Evolutionary conservation across 345 rosid species (phyloP), one percentile per base, ranked within the genome.

Genomic region (Odontarrhena argentea): DNA sequence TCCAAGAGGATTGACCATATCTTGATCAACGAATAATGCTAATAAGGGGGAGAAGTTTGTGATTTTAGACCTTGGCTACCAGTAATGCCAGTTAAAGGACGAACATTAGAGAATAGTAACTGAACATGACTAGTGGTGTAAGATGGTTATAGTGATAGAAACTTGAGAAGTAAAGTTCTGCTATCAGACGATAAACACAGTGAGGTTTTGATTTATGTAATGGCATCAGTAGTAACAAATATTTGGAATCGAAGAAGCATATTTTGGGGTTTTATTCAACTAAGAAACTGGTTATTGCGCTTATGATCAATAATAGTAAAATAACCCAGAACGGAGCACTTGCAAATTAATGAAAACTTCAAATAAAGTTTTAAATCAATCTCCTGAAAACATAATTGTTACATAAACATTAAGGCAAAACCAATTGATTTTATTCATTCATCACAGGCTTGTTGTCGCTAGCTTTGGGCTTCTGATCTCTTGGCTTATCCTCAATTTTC

Each of bases 391-490:
- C 5, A 53, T 15, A 51, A 43, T 10, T 0, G 35, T 54, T 42
- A 54, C 53, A 66, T 53, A 15, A 38, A 64, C 28, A 52, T 11
- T 4, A 50, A 9, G 41, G 10, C 2, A 62, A 48, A 25, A 6
- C 30, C 44, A 24, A 41, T 18, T 61, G 55, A 50, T 6, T 46
- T 36, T 68, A 85, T 80, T 92, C 96, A 8, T 85, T 91, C 97
- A 94, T 91, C 25, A 94, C 88, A 48, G 99, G 99, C 66, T 94
- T 94, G 74, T 94, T 94, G 83, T 94, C 99, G 58, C 65, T 94
- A 10, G 97, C 96, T 81, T 91, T 94, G 45, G 87, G 86, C 68
- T 62, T 91, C 60, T 91, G 97, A 34, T 91, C 97, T 83, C 89
- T 95, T 1, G 99, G 97, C 80, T 80, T 95, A 79, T 95, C 99